Evolutionary conservation across 2,329 filamentous ascomycete genomes (phyloP).

Genomic region (Ophiocordyceps unilateralis): DNA sequence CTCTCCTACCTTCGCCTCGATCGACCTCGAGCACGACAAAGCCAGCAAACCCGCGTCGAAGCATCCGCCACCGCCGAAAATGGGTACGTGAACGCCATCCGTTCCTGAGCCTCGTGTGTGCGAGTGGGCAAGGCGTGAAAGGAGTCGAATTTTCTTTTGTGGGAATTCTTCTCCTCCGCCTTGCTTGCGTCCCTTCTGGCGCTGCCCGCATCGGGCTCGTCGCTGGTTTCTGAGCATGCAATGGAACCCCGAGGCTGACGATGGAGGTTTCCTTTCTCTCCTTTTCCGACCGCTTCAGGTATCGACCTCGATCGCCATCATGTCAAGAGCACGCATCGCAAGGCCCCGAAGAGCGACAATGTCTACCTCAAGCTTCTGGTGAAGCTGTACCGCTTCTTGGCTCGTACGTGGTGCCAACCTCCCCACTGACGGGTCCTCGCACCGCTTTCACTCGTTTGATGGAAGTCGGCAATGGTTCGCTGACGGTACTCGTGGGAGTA

Average conservation of each 20-base stretch:
- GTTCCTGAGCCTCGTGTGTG: slow-evolving; percentile 26
- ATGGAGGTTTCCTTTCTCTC: slow-evolving; percentile 26
- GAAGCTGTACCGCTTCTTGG: slow-evolving; percentile 95
- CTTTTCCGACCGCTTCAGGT: slow-evolving; percentile 30
- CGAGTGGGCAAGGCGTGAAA: slow-evolving; percentile 23
- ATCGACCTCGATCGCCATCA: slow-evolving; percentile 58
- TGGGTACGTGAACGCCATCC: slow-evolving; percentile 37
- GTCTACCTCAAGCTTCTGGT: slow-evolving; percentile 93
- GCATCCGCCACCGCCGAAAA: slow-evolving; percentile 29
- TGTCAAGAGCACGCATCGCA: slow-evolving; percentile 62
- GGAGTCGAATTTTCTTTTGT: neutral
- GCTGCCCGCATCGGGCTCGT: too few relatives aligned
- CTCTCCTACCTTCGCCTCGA: neutral
- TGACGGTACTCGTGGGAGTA: neutral
- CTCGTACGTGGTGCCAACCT: slow-evolving; percentile 48
- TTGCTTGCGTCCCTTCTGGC: slow-evolving; percentile 1
- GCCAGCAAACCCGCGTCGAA: slow-evolving; percentile 7
- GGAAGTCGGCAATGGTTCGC: neutral
- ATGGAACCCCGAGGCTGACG: slow-evolving; percentile 41
- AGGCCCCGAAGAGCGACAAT: slow-evolving; percentile 96
- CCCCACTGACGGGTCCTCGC: neutral
- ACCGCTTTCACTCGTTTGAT: neutral
- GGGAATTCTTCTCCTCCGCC: neutral
- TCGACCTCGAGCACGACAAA: neutral
- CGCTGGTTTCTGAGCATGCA: slow-evolving; percentile 38